Percentiles rank a stretch among this genome's conserved stretches.
phyloP scores from a whole-genome alignment of 352 stramenopile genomes.

The Globisporangium camurandrum region DNA sequence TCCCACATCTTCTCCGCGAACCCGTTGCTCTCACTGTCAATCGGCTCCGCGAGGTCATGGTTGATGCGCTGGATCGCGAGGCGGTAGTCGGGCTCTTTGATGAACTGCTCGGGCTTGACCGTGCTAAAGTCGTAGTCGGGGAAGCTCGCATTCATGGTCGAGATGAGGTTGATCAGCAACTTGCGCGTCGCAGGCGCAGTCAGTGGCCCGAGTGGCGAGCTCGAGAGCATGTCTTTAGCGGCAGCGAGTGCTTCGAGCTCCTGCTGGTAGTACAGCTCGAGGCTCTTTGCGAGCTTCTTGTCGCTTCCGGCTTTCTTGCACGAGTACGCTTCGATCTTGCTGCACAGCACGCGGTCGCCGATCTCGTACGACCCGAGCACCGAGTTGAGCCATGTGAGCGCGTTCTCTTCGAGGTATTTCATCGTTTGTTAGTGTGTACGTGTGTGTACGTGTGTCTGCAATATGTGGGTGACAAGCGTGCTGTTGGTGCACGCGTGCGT shows the following conservation, averaged over 20 bases:
- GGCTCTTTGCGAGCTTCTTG: slow-evolving; percentile 86
- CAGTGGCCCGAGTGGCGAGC: slow-evolving; percentile 75
- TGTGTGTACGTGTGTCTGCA: too few relatives aligned
- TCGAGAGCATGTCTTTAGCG: slow-evolving; percentile 43
- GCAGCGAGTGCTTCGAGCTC: slow-evolving; percentile 44
- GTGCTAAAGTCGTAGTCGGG: slow-evolving; percentile 91
- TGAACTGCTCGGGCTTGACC: slow-evolving; percentile 87
- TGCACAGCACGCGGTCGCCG: slow-evolving; percentile 81
- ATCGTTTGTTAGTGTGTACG: slow-evolving; percentile 27
- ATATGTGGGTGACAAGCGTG: too few relatives aligned
- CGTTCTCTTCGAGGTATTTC: slow-evolving; percentile 92
- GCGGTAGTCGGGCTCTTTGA: slow-evolving; percentile 79
- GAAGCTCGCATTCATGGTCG: slow-evolving; percentile 92
- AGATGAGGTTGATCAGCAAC: slow-evolving; percentile 91
- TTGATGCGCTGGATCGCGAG: slow-evolving; percentile 86
- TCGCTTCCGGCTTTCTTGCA: slow-evolving; percentile 90
- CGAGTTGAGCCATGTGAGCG: slow-evolving; percentile 86
- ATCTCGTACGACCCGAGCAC: slow-evolving; percentile 81
- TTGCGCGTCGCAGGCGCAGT: slow-evolving; percentile 73
- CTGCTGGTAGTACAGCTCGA: slow-evolving; percentile 85
- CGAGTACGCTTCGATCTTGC: slow-evolving; percentile 88
- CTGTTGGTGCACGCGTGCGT: too few relatives aligned
- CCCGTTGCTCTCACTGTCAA: slow-evolving; percentile 97
- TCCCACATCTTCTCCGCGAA: slow-evolving; percentile 99
- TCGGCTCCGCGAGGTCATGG: slow-evolving; percentile 76